Evolutionary conservation across 352 stramenopile genomes (phyloP), one percentile per base, ranked within the genome.

Genomic region (Elongisporangium undulatum): DNA sequence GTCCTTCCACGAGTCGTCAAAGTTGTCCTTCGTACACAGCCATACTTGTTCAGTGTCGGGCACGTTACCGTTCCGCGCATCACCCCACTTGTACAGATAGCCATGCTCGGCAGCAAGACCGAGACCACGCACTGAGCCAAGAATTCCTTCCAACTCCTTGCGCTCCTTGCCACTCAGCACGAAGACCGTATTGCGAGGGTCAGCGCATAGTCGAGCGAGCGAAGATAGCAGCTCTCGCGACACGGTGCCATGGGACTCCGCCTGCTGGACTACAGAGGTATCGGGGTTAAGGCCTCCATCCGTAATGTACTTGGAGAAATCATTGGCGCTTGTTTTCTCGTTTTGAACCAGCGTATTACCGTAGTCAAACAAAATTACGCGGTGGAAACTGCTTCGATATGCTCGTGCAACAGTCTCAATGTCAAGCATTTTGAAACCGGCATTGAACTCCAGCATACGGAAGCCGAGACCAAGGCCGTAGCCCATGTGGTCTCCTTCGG

Each of bases 121-220:
- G 21, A 99, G 77, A 39, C 97, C 90, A 19, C 94, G 89, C 41
- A 99, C 96, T 19, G 89, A 91, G 8, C 94, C 92, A 21, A 99
- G 72, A 0, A 86, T 97, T 55, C 96, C 93, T 52, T 98, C 89
- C 55, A 99, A 62, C 64, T 98, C 96, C 45, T 91, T 81, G 20
- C 95, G 89, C 68, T 99, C 96, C 56, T 98, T 97, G 10, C 97
- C 97, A 70, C 90, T 98, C 1, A 99, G 75, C 17, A 99, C 95
- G 78, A 99, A 99, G 6, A 99, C 97, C n/a, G 90, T 96, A 77
- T 99, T 99, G 39, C 96, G 84, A 15, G 92, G 90, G 64, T 99
- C 97, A 13, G 75, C 75, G 66, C 93, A 98, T n/a, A 99, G 71
- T 34, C 90, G 73, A 6, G 90, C 85, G 23, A 99, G 80, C 24